These are phyloP conservation scores for Moniliella sp. DNA, from an alignment of 1,284 basidiomycete genomes.

Conservation along the genomic window DNA sequence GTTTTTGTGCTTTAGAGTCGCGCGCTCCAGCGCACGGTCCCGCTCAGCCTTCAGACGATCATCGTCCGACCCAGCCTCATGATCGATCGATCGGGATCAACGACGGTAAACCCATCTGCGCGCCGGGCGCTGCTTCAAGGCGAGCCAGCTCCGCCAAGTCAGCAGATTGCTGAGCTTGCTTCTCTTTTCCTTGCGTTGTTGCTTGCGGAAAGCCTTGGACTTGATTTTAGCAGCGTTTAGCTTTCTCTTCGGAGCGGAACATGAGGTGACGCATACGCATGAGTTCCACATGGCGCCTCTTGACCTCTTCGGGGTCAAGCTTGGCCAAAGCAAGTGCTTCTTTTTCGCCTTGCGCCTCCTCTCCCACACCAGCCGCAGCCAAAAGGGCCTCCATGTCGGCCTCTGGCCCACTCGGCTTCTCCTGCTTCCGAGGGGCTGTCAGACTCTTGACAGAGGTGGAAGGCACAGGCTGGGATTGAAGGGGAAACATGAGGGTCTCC, in stretches of 20 bases:
- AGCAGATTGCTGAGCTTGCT: no score
- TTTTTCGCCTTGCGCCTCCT: slow-evolving; percentile 51
- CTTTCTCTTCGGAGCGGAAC: slow-evolving; percentile 77
- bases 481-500: slow-evolving; percentile 71
- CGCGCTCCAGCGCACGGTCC: slow-evolving; percentile 35
- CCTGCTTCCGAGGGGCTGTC: no score
- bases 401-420: slow-evolving; percentile 3
- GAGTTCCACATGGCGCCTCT: slow-evolving; percentile 55
- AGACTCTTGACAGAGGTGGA: neutral
- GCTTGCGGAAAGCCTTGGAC: slow-evolving; percentile 69
- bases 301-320: slow-evolving; percentile 60
- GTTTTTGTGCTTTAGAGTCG: slow-evolving; percentile 32
- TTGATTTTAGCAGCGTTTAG: slow-evolving; percentile 84
- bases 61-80: neutral
- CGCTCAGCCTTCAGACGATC: slow-evolving; percentile 50
- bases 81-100: slow-evolving; percentile 14
- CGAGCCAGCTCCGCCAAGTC: no score
- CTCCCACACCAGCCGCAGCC: slow-evolving; percentile 26
- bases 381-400: slow-evolving; percentile 26
- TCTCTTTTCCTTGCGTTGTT: slow-evolving; percentile 57
- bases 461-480: slow-evolving; percentile 41
- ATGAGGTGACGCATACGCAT: slow-evolving; percentile 73
- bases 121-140: slow-evolving; percentile 39
- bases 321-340: slow-evolving; percentile 64
- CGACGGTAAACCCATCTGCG: slow-evolving; percentile 1